Percentiles rank a stretch among this genome's conserved stretches.
Evolutionary conservation across 225 moss, liverwort and hornwort species (phyloP).

Genomic region (Asterella californica): DNA sequence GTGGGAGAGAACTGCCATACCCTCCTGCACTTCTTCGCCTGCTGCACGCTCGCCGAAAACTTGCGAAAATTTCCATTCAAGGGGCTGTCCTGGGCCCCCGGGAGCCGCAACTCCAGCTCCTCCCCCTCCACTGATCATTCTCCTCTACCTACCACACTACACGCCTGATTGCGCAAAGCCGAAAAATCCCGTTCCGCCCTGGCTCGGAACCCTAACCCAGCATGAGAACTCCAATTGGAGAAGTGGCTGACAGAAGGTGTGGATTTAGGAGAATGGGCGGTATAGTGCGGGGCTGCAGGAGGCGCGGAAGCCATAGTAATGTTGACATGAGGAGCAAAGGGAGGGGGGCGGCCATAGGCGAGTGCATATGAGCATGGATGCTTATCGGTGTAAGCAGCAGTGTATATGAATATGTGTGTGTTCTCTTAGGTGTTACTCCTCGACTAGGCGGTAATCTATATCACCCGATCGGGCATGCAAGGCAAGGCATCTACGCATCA

Average conservation of each 20-base stretch:
- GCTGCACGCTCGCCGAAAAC: conserved; percentile 95
- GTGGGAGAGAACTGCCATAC: conserved; percentile 37
- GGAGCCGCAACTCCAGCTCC: conserved; percentile 85
- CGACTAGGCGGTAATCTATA: background rate
- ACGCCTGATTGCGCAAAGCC: conserved; percentile 38
- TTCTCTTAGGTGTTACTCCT: background rate
- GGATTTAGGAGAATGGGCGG: conserved; percentile 31
- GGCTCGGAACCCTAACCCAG: conserved; percentile 46
- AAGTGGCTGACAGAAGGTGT: conserved; percentile 19
- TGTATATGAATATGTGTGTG: background rate
- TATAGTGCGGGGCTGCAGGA: conserved; percentile 26
- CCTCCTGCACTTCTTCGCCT: conserved; percentile 98
- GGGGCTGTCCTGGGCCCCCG: conserved; percentile 66
- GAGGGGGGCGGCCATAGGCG: conserved; percentile 30
- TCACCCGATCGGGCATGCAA: conserved; percentile 20
- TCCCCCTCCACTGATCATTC: conserved; percentile 86
- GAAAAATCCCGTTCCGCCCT: conserved; percentile 30
- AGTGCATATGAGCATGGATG: conserved; percentile 33
- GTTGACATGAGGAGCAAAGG: conserved; percentile 33
- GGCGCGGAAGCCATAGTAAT: conserved; percentile 39
- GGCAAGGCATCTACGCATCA: conserved; percentile 14
- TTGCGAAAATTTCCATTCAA: conserved; percentile 99
- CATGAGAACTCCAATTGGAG: conserved; percentile 34
- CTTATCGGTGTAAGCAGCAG: background rate
- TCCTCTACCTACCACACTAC: conserved; percentile 49